Conservation (phyloP, 2,329 filamentous ascomycete genomes). For the Calonectria naviculata region DNA sequence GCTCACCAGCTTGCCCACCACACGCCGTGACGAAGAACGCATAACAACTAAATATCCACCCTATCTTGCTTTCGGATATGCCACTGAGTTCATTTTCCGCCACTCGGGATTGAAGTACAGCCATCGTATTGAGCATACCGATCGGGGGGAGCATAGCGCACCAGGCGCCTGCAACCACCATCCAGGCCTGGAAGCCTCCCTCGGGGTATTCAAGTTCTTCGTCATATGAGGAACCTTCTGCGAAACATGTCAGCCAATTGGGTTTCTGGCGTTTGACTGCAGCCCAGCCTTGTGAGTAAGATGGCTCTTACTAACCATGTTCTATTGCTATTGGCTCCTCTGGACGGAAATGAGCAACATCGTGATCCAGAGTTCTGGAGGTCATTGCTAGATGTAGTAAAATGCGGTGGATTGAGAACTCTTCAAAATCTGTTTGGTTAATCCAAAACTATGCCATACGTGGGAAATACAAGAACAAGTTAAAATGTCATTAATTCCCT, state of each 20-base stretch:
- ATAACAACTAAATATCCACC: slow-evolving; percentile 25
- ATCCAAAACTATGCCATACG: too few species aligned
- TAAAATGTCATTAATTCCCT: too few species aligned
- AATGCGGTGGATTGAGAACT: neutral
- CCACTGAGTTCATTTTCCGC: neutral
- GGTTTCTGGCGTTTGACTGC: neutral
- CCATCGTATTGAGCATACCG: slow-evolving; percentile 74
- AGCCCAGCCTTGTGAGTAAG: neutral
- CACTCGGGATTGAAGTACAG: slow-evolving; percentile 75
- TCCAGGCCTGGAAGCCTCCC: slow-evolving; percentile 63
- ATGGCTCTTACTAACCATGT: neutral
- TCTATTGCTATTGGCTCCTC: neutral
- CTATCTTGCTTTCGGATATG: neutral
- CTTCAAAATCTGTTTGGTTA: too few species aligned
- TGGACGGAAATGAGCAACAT: neutral
- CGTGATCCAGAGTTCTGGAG: neutral
- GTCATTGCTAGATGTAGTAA: neutral
- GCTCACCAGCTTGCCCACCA: slow-evolving; percentile 6
- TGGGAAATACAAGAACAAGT: too few species aligned
- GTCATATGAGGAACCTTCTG: neutral
- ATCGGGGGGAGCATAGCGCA: slow-evolving; percentile 72
- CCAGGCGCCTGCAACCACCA: slow-evolving; percentile 77
- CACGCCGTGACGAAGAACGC: slow-evolving; percentile 25
- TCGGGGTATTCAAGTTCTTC: slow-evolving; percentile 15
- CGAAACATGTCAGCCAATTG: neutral